A percentile compares a stretch with the other conserved stretches of the same genome.
phyloP scores from a whole-genome alignment of 2,329 filamentous ascomycete genomes.

The Colletotrichum theobromicola region DNA sequence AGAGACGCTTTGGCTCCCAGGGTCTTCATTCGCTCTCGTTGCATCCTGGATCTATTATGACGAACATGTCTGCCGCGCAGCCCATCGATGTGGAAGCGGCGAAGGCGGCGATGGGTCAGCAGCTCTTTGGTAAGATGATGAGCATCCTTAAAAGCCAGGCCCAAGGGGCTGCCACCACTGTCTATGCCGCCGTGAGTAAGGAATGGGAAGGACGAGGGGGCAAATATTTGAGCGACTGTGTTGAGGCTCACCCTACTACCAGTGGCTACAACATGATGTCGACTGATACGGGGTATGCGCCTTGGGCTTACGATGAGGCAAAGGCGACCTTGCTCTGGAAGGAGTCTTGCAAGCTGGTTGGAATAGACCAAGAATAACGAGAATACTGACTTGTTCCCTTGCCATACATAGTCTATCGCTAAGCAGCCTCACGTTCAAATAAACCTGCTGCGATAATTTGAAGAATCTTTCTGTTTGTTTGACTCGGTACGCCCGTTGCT shows the following conservation, averaged over 20 bases:
- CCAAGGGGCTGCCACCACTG: conserved; percentile 53
- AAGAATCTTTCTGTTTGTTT: too few species aligned
- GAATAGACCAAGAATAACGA: not conserved
- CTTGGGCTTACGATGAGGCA: conserved; percentile 20
- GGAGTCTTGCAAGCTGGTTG: not conserved
- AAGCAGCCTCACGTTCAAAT: too few species aligned
- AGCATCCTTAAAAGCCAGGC: conserved; percentile 23
- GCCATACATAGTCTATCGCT: too few species aligned
- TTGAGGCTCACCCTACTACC: not conserved
- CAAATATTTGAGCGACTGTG: conserved; percentile 47
- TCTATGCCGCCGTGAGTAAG: conserved; percentile 45
- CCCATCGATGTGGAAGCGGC: not conserved
- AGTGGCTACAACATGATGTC: not conserved
- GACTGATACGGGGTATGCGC: conserved; percentile 20
- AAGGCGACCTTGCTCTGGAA: not conserved
- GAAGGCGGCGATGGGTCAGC: not conserved
- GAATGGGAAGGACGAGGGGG: conserved; percentile 51
- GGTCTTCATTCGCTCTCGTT: conserved; percentile 32
- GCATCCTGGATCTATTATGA: not conserved
- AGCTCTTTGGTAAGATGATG: not conserved
- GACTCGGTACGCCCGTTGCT: too few species aligned
- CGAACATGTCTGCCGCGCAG: not conserved
- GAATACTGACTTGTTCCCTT: accelerated
- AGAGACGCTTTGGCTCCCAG: conserved; percentile 34
- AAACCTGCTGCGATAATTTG: too few species aligned